Evolutionary conservation across 257 asterid species (phyloP).

Genomic region (Lavandula angustifolia): DNA sequence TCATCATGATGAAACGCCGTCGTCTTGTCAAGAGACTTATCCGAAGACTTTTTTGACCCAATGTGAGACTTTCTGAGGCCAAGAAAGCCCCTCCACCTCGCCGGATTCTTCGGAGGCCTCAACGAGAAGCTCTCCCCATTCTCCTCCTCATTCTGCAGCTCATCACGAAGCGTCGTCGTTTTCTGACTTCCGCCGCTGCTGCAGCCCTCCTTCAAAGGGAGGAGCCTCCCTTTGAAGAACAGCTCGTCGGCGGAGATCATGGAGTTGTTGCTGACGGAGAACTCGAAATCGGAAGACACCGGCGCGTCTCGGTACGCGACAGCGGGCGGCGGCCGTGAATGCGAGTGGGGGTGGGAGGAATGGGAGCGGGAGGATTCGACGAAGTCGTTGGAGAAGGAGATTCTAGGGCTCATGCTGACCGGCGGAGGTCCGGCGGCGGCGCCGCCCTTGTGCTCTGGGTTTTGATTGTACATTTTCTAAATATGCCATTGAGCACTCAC

Average conservation of each 20-base stretch:
- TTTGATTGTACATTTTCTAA: constrained; percentile 76
- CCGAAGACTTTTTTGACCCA: constrained; percentile 55
- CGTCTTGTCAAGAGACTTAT: constrained; percentile 33
- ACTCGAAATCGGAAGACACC: constrained; percentile 85
- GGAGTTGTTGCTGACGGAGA: constrained; percentile 65
- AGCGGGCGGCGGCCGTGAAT: background rate
- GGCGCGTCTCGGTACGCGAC: constrained; percentile 66
- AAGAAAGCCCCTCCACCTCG: constrained; percentile 77
- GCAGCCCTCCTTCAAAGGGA: constrained; percentile 62
- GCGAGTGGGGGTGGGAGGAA: background rate
- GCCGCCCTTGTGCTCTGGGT: constrained; percentile 38
- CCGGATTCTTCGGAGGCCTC: constrained; percentile 77
- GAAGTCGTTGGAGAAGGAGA: constrained; percentile 91
- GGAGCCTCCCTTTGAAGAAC: constrained; percentile 68
- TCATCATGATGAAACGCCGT: constrained; percentile 32
- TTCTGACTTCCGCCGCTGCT: constrained; percentile 19
- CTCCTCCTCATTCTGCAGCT: constrained; percentile 46
- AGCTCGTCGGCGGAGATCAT: constrained; percentile 91
- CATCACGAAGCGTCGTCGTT: constrained; percentile 71
- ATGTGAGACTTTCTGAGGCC: constrained; percentile 74
- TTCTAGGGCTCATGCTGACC: constrained; percentile 82
- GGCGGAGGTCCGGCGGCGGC: constrained; percentile 39
- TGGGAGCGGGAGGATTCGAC: constrained; percentile 40
- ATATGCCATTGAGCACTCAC: constrained; percentile 57
- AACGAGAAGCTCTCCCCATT: constrained; percentile 29